Evolutionary conservation across 2,329 filamentous ascomycete species (phyloP).

Genomic region (Ophiostoma populinum): DNA sequence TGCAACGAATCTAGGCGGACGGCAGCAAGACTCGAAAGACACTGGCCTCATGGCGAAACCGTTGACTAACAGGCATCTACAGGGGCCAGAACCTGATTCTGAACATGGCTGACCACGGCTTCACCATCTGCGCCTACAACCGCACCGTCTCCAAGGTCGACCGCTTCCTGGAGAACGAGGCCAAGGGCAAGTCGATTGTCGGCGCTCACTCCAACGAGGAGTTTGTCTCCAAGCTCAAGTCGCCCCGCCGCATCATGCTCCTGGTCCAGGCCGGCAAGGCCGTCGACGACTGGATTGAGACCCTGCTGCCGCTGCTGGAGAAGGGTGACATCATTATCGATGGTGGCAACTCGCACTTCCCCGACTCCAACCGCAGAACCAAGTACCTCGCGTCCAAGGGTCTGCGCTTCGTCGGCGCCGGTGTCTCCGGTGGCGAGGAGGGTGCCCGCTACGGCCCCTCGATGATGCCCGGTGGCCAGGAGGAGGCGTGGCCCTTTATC

Average conservation of each 20-base stretch:
- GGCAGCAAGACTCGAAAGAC: too few relatives aligned
- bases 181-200: slow-evolving; percentile 88
- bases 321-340: slow-evolving; percentile 97
- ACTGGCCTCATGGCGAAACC: not conserved
- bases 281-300: slow-evolving; percentile 98
- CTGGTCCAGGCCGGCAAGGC: slow-evolving; percentile 97
- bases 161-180: slow-evolving; percentile 77
- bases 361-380: slow-evolving; percentile 94
- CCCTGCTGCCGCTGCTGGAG: slow-evolving; percentile 68
- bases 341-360: slow-evolving; percentile 97
- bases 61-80: slow-evolving; percentile 2
- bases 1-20: too few relatives aligned
- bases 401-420: slow-evolving; percentile 87
- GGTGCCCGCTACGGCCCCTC: slow-evolving; percentile 95
- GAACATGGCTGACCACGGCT: slow-evolving; percentile 80
- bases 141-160: slow-evolving; percentile 97
- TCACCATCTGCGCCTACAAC: slow-evolving; percentile 97
- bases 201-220: slow-evolving; percentile 89
- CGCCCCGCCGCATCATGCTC: slow-evolving; percentile 90
- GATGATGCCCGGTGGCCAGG: slow-evolving; percentile 97
- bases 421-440: slow-evolving; percentile 98
- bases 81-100: slow-evolving; percentile 75
- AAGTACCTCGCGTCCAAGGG: slow-evolving; percentile 75
- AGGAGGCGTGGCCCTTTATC: slow-evolving; percentile 94
- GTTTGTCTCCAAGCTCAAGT: slow-evolving; percentile 94